Evolutionary conservation across 805 yeast genomes (phyloP).

Genomic region (Debaryomyces prosopidis): DNA sequence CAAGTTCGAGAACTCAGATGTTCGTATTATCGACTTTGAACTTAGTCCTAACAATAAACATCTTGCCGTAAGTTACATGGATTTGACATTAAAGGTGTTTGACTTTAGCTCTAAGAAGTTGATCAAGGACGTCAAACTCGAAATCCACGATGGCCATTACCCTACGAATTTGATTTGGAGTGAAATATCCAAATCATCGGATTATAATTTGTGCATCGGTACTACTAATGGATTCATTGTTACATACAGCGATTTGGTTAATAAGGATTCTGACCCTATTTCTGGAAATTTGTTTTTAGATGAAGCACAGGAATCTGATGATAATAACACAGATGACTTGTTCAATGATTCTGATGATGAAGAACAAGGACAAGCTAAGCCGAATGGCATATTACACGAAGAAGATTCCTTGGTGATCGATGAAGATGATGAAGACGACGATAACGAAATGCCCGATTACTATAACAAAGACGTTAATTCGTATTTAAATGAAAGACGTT

Average conservation of each 20-base stretch:
- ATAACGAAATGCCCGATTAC: constrained; percentile 22
- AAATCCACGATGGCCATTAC: constrained; percentile 23
- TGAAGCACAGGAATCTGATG: constrained; percentile 28
- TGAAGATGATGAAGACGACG: constrained; percentile 26
- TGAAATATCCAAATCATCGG: constrained; percentile 1
- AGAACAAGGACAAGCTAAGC: constrained; percentile 12
- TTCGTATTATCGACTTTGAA: constrained; percentile 48
- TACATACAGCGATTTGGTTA: constrained; percentile 15
- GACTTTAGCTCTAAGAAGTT: constrained; percentile 39
- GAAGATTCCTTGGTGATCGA: constrained; percentile 40
- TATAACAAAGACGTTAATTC: constrained; percentile 21
- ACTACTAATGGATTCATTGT: constrained; percentile 43
- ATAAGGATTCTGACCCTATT: constrained; percentile 1
- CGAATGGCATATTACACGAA: constrained; percentile 16
- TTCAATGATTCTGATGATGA: constrained; percentile 15
- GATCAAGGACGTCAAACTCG: constrained; percentile 14
- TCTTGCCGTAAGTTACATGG: constrained; percentile 60
- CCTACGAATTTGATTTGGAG: constrained; percentile 32
- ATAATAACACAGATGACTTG: constrained; percentile 19
- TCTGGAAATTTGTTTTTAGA: constrained; percentile 21
- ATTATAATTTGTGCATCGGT: constrained; percentile 37
- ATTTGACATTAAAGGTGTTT: constrained; percentile 57
- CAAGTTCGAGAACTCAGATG: constrained; percentile 9
- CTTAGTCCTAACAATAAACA: constrained; percentile 64
- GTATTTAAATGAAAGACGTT: constrained; percentile 12